Percentiles rank a stretch among this genome's conserved stretches.
phyloP scores from a whole-genome alignment of 2,329 filamentous ascomycete species.

The Lachnellula occidentalis region DNA sequence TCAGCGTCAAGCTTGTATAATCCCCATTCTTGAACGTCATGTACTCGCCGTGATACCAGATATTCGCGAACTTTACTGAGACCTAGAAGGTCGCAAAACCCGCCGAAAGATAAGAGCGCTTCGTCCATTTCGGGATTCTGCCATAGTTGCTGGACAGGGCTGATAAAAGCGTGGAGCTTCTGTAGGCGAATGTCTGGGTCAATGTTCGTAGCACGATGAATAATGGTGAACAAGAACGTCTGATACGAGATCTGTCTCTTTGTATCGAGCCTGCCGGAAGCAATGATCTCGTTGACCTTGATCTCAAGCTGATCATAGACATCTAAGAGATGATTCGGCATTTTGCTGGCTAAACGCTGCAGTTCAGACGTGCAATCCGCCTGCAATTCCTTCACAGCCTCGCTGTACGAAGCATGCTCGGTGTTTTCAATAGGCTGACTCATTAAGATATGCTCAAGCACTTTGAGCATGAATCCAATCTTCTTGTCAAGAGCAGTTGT shows the following conservation, averaged over 20 bases:
- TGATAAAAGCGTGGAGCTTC: conserved; percentile 70
- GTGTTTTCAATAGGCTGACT: conserved; percentile 71
- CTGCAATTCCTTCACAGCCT: conserved; percentile 86
- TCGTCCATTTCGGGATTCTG: conserved; percentile 61
- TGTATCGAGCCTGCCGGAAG: conserved; percentile 68
- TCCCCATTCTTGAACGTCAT: conserved; percentile 79
- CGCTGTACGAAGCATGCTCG: conserved; percentile 68
- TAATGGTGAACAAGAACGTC: conserved; percentile 89
- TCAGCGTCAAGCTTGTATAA: conserved; percentile 69
- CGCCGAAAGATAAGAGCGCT: conserved; percentile 66
- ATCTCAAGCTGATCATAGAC: conserved; percentile 84
- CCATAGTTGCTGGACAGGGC: conserved; percentile 80
- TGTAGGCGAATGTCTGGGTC: conserved; percentile 65
- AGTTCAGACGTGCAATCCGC: conserved; percentile 80
- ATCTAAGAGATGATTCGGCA: conserved; percentile 77
- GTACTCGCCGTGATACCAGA: conserved; percentile 64
- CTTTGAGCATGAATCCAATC: conserved; percentile 76
- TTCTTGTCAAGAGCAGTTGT: conserved; percentile 74
- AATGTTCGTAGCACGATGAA: conserved; percentile 76
- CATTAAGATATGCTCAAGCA: conserved; percentile 85
- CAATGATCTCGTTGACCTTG: conserved; percentile 75
- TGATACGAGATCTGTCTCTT: conserved; percentile 80
- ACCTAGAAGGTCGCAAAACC: conserved; percentile 75
- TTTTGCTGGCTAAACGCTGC: conserved; percentile 81
- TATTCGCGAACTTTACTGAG: conserved; percentile 79